Conservation (phyloP, 257 asterid species). For the Ilex aquifolium region DNA sequence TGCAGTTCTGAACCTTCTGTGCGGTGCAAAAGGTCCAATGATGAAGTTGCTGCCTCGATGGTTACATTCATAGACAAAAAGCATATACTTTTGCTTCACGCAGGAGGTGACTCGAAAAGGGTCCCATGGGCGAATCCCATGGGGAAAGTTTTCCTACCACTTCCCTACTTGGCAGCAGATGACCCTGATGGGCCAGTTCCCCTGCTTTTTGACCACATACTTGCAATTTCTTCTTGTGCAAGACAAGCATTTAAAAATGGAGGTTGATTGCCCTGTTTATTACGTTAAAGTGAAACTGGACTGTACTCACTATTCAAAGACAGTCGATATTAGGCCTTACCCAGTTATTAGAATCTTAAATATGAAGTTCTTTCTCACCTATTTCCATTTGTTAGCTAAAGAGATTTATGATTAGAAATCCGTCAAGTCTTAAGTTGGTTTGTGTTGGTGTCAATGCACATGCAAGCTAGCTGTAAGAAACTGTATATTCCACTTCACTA, state of each 20-base stretch:
- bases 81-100: slow-evolving; percentile 83
- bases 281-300: no score
- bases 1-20: slow-evolving; percentile 24
- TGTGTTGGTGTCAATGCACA: no score
- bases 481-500: no score
- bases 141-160: slow-evolving; percentile 98
- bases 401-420: no score
- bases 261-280: slow-evolving; percentile 45
- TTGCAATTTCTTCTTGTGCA: slow-evolving; percentile 90
- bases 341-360: no score
- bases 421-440: no score
- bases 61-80: slow-evolving; percentile 60
- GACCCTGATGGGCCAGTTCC: slow-evolving; percentile 96
- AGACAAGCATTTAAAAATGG: slow-evolving; percentile 76
- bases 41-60: slow-evolving; percentile 33
- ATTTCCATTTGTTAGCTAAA: no score
- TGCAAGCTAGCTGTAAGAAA: no score
- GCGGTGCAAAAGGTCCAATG: slow-evolving; percentile 19
- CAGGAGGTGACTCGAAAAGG: slow-evolving; percentile 98
- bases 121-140: slow-evolving; percentile 99
- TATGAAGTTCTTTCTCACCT: no score
- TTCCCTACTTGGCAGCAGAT: slow-evolving; percentile 86
- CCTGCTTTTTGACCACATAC: slow-evolving; percentile 90
- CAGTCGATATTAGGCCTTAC: no score
- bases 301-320: no score